These are phyloP conservation scores for Ocimum tenuiflorum DNA, from an alignment of 257 asterid genomes.

Conservation along the genomic window DNA sequence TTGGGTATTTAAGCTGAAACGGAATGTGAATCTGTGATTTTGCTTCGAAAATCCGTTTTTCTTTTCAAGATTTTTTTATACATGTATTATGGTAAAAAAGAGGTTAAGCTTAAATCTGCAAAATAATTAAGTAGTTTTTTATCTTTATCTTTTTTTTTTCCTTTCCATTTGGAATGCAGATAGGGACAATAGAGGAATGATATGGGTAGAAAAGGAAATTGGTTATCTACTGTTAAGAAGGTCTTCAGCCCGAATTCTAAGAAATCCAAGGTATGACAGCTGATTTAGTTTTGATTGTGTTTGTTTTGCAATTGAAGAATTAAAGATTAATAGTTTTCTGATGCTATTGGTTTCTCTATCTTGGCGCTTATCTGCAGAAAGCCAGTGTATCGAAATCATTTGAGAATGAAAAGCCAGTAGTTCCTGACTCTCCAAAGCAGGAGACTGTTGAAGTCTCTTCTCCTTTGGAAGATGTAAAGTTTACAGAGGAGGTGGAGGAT, in stretches of 20 bases:
- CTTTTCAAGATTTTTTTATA: neutral
- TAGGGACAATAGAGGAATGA: constrained; percentile 42
- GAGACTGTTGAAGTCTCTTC: constrained; percentile 41
- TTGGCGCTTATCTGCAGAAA: constrained; percentile 36
- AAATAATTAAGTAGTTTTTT: neutral
- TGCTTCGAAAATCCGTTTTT: neutral
- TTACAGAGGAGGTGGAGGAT: constrained; percentile 52
- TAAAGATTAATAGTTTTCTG: neutral
- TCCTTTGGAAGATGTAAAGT: constrained; percentile 46
- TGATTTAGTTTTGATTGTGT: neutral
- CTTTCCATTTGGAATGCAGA: constrained; percentile 4
- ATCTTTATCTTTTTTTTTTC: neutral
- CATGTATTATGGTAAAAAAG: neutral
- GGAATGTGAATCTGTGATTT: neutral
- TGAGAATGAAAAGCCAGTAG: constrained; percentile 45
- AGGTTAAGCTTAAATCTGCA: constrained; percentile 17
- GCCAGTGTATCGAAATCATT: constrained; percentile 35
- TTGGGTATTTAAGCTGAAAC: neutral
- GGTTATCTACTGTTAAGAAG: constrained; percentile 87
- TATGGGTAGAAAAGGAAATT: constrained; percentile 87
- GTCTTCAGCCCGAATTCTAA: constrained; percentile 71
- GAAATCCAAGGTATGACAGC: constrained; percentile 39
- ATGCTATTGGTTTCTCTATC: neutral
- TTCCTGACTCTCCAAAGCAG: constrained; percentile 26
- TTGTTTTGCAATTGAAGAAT: neutral